phyloP scores from a whole-genome alignment of 768 basidiomycete species.

The Suillus occidentalis region DNA sequence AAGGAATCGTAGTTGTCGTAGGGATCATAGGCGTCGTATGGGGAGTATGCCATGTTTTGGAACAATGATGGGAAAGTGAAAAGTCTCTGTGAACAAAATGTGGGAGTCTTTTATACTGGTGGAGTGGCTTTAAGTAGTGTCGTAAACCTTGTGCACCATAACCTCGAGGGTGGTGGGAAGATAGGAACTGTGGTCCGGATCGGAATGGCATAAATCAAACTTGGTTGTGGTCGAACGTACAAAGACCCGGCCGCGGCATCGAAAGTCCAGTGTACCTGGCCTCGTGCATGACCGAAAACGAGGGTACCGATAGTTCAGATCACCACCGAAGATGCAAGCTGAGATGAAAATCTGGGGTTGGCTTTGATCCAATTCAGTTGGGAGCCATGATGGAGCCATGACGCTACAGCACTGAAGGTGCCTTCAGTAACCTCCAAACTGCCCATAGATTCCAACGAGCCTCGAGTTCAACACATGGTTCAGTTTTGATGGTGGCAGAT shows the following conservation, averaged over 20 bases:
- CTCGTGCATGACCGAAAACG: neutral
- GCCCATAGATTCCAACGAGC: neutral
- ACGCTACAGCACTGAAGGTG: neutral
- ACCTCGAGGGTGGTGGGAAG: slow-evolving; percentile 31
- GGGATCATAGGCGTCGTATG: slow-evolving; percentile 38
- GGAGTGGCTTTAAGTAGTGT: slow-evolving; percentile 15
- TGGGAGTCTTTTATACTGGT: slow-evolving; percentile 22
- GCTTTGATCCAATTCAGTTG: neutral
- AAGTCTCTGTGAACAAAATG: neutral
- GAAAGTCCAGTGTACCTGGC: slow-evolving; percentile 8
- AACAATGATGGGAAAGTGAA: slow-evolving; percentile 13
- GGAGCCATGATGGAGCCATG: neutral
- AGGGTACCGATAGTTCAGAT: neutral
- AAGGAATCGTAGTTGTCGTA: slow-evolving; percentile 22
- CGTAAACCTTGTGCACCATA: slow-evolving; percentile 6
- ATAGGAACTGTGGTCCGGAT: slow-evolving; percentile 15
- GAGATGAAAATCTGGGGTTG: slow-evolving; percentile 2
- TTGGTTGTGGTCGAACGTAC: slow-evolving; percentile 13
- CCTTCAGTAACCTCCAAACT: neutral
- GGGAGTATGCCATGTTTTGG: slow-evolving; percentile 39
- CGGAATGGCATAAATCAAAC: slow-evolving; percentile 15
- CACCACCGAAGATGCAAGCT: slow-evolving; percentile 1
- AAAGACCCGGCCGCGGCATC: slow-evolving; percentile 2
- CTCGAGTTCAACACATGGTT: neutral
- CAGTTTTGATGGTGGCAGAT: neutral